phyloP scores from a whole-genome alignment of 129 eudicot species.

The Helianthus tuberosus region DNA sequence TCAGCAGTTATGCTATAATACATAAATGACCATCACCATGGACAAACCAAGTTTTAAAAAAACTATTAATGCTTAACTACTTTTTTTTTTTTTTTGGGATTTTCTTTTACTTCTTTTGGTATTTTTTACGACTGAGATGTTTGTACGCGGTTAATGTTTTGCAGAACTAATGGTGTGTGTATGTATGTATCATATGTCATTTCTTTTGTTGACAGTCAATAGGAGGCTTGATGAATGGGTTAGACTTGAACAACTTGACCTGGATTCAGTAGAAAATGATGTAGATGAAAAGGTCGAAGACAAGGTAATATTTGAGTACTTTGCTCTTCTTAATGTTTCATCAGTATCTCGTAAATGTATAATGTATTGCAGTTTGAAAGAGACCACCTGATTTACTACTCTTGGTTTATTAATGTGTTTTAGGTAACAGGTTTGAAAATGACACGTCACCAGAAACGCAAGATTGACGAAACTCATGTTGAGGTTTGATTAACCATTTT shows the following conservation, averaged over 20 bases:
- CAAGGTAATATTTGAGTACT: constrained; percentile 54
- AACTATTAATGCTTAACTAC: constrained; percentile 1
- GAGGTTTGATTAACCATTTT: constrained; percentile 55
- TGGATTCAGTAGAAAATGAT: constrained; percentile 86
- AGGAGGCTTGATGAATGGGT: constrained; percentile 99
- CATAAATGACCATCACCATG: background rate
- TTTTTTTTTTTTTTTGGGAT: background rate
- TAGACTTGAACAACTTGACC: constrained; percentile 96
- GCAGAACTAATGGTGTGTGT: background rate
- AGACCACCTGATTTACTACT: constrained; percentile 15
- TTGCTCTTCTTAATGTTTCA: background rate
- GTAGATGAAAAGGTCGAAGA: constrained; percentile 98
- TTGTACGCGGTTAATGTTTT: background rate
- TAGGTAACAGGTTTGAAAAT: constrained; percentile 94
- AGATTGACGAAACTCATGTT: constrained; percentile 95
- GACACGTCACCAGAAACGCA: constrained; percentile 99
- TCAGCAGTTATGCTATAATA: background rate
- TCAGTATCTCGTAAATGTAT: constrained; percentile 4
- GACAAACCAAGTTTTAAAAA: background rate
- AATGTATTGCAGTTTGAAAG: background rate
- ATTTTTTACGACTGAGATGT: constrained; percentile 1
- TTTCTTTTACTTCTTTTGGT: background rate
- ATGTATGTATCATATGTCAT: background rate
- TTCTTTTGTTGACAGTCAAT: constrained; percentile 58
- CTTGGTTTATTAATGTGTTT: constrained; percentile 23